phyloP scores from a whole-genome alignment of 352 stramenopile species.

The Phytophthora pluvialis region DNA sequence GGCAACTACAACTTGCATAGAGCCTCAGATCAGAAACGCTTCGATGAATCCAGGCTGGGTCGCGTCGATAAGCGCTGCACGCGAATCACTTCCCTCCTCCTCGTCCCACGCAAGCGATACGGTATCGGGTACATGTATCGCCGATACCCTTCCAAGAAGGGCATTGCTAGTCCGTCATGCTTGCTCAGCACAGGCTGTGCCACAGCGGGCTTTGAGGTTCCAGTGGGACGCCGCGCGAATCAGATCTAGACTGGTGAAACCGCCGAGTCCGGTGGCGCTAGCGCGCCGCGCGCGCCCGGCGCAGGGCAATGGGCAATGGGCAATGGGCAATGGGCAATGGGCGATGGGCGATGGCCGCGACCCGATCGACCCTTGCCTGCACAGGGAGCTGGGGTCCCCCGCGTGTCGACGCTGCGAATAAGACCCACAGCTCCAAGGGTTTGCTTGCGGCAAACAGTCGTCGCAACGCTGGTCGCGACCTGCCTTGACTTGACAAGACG shows the following conservation, averaged over 20 bases:
- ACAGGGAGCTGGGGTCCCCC: too few species aligned
- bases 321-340: too few species aligned
- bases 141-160: not conserved
- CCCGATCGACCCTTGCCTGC: not conserved
- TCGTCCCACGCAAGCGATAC: too few species aligned
- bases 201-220: too few species aligned
- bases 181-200: not conserved
- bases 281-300: not conserved
- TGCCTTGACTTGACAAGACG: not conserved
- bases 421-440: not conserved
- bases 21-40: too few species aligned
- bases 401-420: conserved; percentile 1
- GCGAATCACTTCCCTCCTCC: too few species aligned
- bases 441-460: conserved; percentile 3
- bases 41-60: too few species aligned
- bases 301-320: too few species aligned
- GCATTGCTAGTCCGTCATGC: not conserved
- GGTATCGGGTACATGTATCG: too few species aligned
- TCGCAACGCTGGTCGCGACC: not conserved
- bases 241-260: conserved; percentile 27
- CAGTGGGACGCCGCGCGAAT: not conserved
- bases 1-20: too few species aligned
- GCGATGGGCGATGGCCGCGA: not conserved
- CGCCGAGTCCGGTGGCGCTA: not conserved
- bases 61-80: too few species aligned